Evolutionary conservation across 345 rosid species (phyloP).

Genomic region (Litchi chinensis): DNA sequence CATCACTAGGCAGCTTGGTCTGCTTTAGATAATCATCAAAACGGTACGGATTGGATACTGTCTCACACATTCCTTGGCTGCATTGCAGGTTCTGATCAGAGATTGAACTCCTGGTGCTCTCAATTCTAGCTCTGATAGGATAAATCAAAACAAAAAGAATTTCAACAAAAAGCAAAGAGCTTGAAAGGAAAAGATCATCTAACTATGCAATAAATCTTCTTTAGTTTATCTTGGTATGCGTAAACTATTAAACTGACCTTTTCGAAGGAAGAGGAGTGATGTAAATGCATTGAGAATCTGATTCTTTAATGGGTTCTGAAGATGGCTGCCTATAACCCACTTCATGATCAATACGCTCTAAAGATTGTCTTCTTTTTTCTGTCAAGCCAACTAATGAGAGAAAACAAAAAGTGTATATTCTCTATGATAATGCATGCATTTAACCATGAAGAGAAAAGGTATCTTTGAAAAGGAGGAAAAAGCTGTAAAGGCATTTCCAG

Average conservation of each 20-base stretch:
- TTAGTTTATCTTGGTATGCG: conserved; percentile 21
- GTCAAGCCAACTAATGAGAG: conserved; percentile 4
- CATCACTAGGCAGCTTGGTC: conserved; percentile 24
- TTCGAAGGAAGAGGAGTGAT: conserved; percentile 30
- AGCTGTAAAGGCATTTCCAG: conserved; percentile 2
- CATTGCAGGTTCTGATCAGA: conserved; percentile 52
- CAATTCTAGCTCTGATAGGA: conserved; percentile 44
- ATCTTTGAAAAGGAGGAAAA: neutral
- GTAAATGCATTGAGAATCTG: conserved; percentile 43
- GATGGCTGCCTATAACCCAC: conserved; percentile 20
- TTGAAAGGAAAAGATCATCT: conserved; percentile 34
- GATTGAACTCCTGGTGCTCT: conserved; percentile 47
- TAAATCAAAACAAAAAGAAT: conserved; percentile 26
- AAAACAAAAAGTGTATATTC: neutral
- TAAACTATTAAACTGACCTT: conserved; percentile 35
- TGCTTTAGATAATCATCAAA: conserved; percentile 45
- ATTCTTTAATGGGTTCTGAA: conserved; percentile 39
- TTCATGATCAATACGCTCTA: conserved; percentile 34
- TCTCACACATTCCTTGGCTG: conserved; percentile 47
- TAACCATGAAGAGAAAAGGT: neutral
- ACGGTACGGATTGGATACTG: conserved; percentile 35
- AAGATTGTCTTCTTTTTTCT: conserved; percentile 48
- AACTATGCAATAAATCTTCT: conserved; percentile 18
- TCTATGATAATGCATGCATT: neutral
- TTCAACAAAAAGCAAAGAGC: conserved; percentile 12